Percentiles rank a stretch among this genome's conserved stretches.
Conservation (phyloP, 148 eudicot genomes). For the Vaccinium darrowii region DNA sequence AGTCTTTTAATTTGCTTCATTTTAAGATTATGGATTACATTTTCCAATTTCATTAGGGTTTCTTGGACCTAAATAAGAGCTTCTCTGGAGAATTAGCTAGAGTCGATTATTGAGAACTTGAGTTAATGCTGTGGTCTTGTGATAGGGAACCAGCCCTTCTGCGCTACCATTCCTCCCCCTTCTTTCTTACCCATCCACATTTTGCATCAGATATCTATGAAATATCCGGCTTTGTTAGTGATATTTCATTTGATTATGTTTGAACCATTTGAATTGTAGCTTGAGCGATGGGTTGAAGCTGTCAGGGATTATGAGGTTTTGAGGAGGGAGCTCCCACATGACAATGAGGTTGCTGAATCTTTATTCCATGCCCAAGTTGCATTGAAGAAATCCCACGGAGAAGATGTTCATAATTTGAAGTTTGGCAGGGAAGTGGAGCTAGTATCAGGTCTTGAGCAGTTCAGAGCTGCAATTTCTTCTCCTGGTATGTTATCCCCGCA, state of each 20-base stretch:
- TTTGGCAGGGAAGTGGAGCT: conserved; percentile 79
- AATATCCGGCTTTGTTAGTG: neutral
- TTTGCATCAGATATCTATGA: neutral
- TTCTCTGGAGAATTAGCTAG: neutral
- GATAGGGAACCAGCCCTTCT: neutral
- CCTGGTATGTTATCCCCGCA: conserved; percentile 38
- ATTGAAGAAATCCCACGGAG: conserved; percentile 74
- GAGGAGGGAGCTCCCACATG: conserved; percentile 64
- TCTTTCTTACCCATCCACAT: neutral
- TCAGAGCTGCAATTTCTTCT: conserved; percentile 65
- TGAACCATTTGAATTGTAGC: conserved; percentile 41
- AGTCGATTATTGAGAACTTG: neutral
- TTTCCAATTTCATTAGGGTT: neutral
- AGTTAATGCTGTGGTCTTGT: neutral
- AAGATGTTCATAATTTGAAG: conserved; percentile 71
- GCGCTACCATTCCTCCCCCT: neutral
- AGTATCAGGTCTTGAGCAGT: conserved; percentile 60
- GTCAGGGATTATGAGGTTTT: conserved; percentile 79
- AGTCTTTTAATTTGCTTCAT: neutral
- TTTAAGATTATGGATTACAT: neutral
- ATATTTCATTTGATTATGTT: neutral
- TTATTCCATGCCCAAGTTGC: conserved; percentile 83
- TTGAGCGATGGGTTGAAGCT: conserved; percentile 82
- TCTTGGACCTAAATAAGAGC: neutral
- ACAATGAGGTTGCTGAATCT: conserved; percentile 78